phyloP scores from a whole-genome alignment of 164 flowering plant genomes.

The Stephania yunnanensis region DNA sequence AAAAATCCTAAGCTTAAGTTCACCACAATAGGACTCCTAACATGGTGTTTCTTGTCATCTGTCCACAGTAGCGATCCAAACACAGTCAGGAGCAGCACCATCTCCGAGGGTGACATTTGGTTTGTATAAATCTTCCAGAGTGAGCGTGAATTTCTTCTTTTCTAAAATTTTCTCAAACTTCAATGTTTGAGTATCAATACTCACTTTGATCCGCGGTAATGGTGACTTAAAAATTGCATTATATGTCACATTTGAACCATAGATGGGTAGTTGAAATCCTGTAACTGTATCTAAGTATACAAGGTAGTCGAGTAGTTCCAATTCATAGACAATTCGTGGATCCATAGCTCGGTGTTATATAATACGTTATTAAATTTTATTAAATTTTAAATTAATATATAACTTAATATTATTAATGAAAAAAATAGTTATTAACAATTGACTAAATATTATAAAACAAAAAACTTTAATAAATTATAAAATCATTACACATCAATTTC shows the following conservation, averaged over 20 bases:
- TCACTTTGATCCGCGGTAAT: conserved; percentile 19
- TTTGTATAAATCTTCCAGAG: conserved; percentile 9
- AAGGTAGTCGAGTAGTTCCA: too few species aligned
- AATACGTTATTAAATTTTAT: too few species aligned
- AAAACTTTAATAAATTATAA: too few species aligned
- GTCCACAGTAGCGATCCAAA: conserved; percentile 65
- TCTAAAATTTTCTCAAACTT: conserved; percentile 33
- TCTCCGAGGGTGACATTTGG: not conserved
- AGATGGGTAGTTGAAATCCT: conserved; percentile 33
- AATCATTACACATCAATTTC: too few species aligned
- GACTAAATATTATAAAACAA: too few species aligned
- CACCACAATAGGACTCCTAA: conserved; percentile 32
- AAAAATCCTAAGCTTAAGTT: not conserved
- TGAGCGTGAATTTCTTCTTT: conserved; percentile 38
- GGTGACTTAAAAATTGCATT: conserved; percentile 18
- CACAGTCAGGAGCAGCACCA: conserved; percentile 14
- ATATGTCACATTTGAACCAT: conserved; percentile 28
- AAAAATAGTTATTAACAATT: too few species aligned
- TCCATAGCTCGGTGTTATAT: too few species aligned
- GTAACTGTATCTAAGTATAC: too few species aligned
- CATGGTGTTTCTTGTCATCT: conserved; percentile 49
- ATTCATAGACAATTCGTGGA: too few species aligned
- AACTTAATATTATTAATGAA: too few species aligned
- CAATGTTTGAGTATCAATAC: conserved; percentile 36
- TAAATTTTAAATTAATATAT: too few species aligned